A percentile compares a stretch with the other conserved stretches of the same genome.
Conservation (phyloP, 1,139 yeast genomes). For the Meyerozyma elateridarum region DNA sequence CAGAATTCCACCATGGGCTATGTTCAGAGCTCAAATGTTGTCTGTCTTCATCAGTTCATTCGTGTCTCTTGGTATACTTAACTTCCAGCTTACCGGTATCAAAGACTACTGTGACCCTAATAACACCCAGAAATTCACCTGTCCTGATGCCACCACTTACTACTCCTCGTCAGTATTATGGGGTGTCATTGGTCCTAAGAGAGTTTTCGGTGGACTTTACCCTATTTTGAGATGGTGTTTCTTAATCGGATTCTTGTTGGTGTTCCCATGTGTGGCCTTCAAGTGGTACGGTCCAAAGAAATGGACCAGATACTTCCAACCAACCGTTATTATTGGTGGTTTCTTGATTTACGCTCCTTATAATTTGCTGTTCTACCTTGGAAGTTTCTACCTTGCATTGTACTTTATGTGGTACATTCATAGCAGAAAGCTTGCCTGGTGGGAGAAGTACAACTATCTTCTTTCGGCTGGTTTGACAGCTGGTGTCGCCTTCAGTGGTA, state of each 20-base stretch:
- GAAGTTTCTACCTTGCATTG: conserved; percentile 45
- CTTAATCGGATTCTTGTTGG: conserved; percentile 47
- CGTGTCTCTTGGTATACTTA: conserved; percentile 49
- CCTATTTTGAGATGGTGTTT: conserved; percentile 49
- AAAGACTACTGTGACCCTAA: conserved; percentile 42
- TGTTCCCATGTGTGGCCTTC: conserved; percentile 37
- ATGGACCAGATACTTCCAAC: conserved; percentile 35
- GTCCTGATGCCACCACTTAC: conserved; percentile 44
- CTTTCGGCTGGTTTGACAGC: conserved; percentile 50
- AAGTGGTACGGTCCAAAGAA: conserved; percentile 29
- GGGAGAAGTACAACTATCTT: conserved; percentile 64
- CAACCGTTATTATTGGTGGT: conserved; percentile 45
- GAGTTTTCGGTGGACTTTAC: conserved; percentile 45
- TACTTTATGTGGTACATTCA: conserved; percentile 51
- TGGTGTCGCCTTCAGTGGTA: conserved; percentile 55
- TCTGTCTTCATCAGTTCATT: conserved; percentile 41
- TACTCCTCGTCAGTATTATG: conserved; percentile 53
- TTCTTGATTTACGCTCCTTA: conserved; percentile 49
- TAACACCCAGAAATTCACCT: conserved; percentile 40
- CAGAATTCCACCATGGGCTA: conserved; percentile 56
- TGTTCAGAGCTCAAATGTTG: conserved; percentile 54
- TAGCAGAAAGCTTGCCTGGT: conserved; percentile 48
- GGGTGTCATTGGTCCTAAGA: conserved; percentile 66
- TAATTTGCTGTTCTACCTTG: conserved; percentile 50
- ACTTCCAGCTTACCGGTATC: conserved; percentile 47